phyloP scores from a whole-genome alignment of 305 asterid species.

The Fraxinus nigra region DNA sequence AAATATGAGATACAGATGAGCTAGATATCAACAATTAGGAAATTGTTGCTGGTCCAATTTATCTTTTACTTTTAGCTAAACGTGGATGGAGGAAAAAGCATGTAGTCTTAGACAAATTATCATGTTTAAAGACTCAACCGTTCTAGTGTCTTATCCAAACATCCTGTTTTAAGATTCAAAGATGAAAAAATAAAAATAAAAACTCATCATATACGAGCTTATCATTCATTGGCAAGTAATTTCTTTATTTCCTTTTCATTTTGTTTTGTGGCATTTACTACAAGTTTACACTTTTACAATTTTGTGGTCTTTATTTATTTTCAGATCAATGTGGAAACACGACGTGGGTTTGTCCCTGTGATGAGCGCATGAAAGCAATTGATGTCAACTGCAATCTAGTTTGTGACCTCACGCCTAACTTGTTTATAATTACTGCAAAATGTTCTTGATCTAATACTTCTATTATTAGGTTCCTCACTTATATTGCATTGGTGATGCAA shows the following conservation, averaged over 20 bases:
- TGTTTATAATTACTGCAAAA: neutral
- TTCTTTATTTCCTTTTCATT: neutral
- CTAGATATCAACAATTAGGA: neutral
- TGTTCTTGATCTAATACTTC: slow-evolving; percentile 12
- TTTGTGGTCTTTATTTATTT: neutral
- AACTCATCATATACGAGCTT: neutral
- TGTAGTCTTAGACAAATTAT: neutral
- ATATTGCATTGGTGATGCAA: slow-evolving; percentile 98
- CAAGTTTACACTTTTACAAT: neutral
- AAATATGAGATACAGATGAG: neutral
- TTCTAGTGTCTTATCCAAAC: neutral
- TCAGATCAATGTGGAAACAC: slow-evolving; percentile 80
- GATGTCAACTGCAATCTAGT: slow-evolving; percentile 79
- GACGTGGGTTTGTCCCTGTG: slow-evolving; percentile 90
- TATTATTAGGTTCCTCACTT: slow-evolving; percentile 77
- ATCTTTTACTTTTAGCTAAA: neutral
- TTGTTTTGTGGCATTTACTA: neutral
- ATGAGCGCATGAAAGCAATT: slow-evolving; percentile 83
- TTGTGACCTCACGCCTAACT: neutral
- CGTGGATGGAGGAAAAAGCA: neutral
- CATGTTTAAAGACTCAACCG: neutral
- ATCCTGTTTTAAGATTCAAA: neutral
- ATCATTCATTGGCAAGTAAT: neutral
- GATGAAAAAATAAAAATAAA: neutral
- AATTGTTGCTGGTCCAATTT: neutral